Evolutionary conservation across 2,329 filamentous ascomycete genomes (phyloP), one percentile per base, ranked within the genome.

Genomic region (Trichoderma guizhouense): DNA sequence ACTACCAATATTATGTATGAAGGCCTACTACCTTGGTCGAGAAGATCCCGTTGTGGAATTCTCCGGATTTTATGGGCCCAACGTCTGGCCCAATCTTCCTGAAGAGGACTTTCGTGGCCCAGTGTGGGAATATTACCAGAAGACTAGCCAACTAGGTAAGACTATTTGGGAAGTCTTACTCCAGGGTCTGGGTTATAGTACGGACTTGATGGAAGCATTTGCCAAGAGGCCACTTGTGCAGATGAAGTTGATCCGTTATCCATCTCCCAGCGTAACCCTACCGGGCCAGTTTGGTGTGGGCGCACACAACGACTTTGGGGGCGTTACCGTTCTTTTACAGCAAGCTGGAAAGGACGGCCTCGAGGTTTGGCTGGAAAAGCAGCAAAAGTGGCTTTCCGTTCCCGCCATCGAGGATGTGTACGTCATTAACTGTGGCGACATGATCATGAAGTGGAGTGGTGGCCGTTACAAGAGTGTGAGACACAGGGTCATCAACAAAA

Each of bases 351-450:
- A 36, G 34, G 34, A 36, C 34, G 34, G 34, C 34, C 34, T 36
- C 34, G 34, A 36, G 14, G 34, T 36, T 75, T 65, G 75, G 76
- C 74, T 77, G 34, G 75, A 75, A 7, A 71, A 72, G 6, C 74
- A 70, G 0, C 73, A 77, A 72, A 74, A 74, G 6, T 80, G 78
- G 79, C 74, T 80, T 12, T 72, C 75, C 0, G 79, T 82, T 1
- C 77, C 79, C 1, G 77, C 78, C 2, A 75, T 77, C 43, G 75
- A 78, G 72, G 75, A 77, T 34, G 76, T 76, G 7, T 82, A 79
- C 61, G 80, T 83, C 7, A 80, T 82, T 69, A 83, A 83, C 62
- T 78, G 80, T 28, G 81, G 81, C 4, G 81, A 83, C 66, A 78
- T 82, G 77, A 75, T 83, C 71, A 74, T 79, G 74, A 77, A 76